Conservation (phyloP, 169 alveolate genomes). For the Eimeria falciformis region DNA sequence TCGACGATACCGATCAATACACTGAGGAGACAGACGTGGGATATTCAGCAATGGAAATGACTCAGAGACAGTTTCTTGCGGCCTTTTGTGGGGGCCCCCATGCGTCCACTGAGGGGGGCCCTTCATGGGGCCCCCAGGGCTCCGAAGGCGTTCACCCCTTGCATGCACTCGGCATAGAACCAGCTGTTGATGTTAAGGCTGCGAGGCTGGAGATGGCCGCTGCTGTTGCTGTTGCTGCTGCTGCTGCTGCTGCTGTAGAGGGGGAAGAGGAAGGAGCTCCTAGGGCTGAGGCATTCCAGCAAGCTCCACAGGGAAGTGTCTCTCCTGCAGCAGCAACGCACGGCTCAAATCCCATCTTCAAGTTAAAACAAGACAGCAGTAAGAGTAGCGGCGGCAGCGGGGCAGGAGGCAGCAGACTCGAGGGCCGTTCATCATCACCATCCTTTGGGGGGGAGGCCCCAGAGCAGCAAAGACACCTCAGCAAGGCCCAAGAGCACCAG, state of each 20-base stretch:
- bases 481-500: too few species aligned
- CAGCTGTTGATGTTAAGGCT: constrained; percentile 49
- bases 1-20: constrained; percentile 45
- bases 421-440: constrained; percentile 48
- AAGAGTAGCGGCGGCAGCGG: constrained; percentile 38
- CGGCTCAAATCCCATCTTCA: not conserved
- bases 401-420: constrained; percentile 33
- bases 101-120: not conserved
- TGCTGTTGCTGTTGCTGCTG: constrained; percentile 57
- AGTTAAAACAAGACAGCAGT: not conserved
- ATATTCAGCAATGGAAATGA: constrained; percentile 36
- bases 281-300: too few species aligned
- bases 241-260: constrained; percentile 55
- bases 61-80: constrained; percentile 34
- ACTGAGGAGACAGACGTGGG: constrained; percentile 48
- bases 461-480: too few species aligned
- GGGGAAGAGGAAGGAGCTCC: not conserved
- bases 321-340: constrained; percentile 30
- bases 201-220: constrained; percentile 69
- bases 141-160: constrained; percentile 40
- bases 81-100: constrained; percentile 63
- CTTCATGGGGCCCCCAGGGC: constrained; percentile 32
- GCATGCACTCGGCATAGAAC: constrained; percentile 35
- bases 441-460: not conserved
- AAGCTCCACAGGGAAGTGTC: not conserved